Base-by-base conservation (phyloP, 2,329 filamentous ascomycete species). In the Clonostachys chloroleuca region DNA sequence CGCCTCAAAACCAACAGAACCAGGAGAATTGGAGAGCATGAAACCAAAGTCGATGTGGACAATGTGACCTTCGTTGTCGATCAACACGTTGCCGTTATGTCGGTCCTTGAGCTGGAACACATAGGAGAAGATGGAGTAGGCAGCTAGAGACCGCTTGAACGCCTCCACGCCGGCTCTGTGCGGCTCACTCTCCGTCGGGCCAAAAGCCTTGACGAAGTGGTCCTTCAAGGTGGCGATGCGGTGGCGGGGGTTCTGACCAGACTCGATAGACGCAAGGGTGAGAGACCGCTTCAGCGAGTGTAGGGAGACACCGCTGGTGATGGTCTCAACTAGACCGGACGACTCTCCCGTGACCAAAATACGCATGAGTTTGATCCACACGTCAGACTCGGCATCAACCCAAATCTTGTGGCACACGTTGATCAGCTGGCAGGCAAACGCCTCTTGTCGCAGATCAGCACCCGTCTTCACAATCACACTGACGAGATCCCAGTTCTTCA, bases 41-140 rank as follows among this genome's bases (percentile, higher is more conserved):
- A 94, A 94, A 47, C 89, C 89, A 64, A 94, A 94, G 65, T 94
- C 89, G 51, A 94, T 94, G 61, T 94, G 89, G 51, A 94, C 84
- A 48, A 92, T 91, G 61, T 94, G 89, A 10, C 89, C 89, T 63
- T 89, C 85, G 58, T 87, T 90, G 64, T 92, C 89, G 57, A 94
- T 87, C 50, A 94, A 77, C 13, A 94, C 86, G 59, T 94, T 94
- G 47, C 89, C 89, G 60, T 94, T 94, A 63, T 94, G 89, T 12
- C 89, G 78, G 59, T 94, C 89, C 63, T 94, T 94, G 50, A 94
- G 80, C 65, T 94, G 89, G 46, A 94, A 73, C 44, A 94, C 74
- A 60, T 94, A 94, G 48, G 84, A 89, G 51, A 94, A 89, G 54
- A 92, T 84, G 67, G 87, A 92, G 66, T 94, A 94, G 7, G 88